Base-by-base conservation (phyloP, 139 green algal genomes). In the Micromonas commoda region DNA sequence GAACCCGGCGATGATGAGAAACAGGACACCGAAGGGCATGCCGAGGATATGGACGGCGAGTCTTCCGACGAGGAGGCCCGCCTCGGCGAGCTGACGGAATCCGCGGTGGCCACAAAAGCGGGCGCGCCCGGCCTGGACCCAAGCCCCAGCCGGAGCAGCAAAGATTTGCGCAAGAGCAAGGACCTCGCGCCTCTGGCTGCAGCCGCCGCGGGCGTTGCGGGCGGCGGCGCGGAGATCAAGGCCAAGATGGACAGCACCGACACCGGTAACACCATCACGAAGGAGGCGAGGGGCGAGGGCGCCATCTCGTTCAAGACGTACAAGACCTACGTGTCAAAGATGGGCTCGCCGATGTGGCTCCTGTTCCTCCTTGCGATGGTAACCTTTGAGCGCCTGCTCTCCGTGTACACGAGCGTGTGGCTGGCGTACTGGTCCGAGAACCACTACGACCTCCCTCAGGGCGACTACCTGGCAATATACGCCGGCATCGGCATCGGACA, bases 291-390 rank as follows among this genome's bases (percentile, higher is more conserved):
- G 2, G 84, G 87, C 67, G 68, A 82, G 45, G 90, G 90, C 28
- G 78, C 73, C 9, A 78, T 94, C 16, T 87, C 78, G 71, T 53
- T 69, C 2, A 23, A 52, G 0, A 87, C 92, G 64, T 82, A 93
- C 51, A 53, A 31, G 13, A 45, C 60, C 6, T 94, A 94, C 80
- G 79, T 92, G 32, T 71, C 51, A 23, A 67, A 70, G 6, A 72
- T 80, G 37, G 68, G 38, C 23, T 67, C 34, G 23, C 53, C 32
- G 53, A 61, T 20, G 23, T 28, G 24, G 61, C 81, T 35, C 81
- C 60, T 16, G 26, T 77, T 83, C 35, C 32, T 86, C 24, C 63
- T 86, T 61, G 38, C 53, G 20, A 63, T 75, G 34, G 53, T 39
- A 9, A 63, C 53, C 37, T 4, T 39, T 24, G 68, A 75, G 29